Base-by-base conservation (phyloP, 306 rosid species). In the Trifolium dubium region DNA sequence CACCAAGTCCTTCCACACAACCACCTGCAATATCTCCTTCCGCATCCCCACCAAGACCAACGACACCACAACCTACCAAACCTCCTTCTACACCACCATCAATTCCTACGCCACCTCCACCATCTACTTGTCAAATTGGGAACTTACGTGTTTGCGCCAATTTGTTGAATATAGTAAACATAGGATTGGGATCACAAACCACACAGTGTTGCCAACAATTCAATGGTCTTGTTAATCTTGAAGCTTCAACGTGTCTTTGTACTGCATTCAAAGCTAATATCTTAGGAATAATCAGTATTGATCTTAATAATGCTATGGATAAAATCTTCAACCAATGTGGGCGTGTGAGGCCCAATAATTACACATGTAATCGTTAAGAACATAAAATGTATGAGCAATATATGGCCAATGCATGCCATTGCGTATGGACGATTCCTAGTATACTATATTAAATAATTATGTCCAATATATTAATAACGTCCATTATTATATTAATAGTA, bases 241-340 rank as follows among this genome's bases (percentile, higher is more conserved):
- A 88, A 15, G 86, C 74, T 12, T 78, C 82, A 13, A 66, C 49
- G 15, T 88, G 92, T 76, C 83, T 88, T 74, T 85, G 92, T 80
- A 67, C 85, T 19, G 86, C 83, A 2, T 13, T 88, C 17, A 79
- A 51, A 46, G 92, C 92, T 29, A 82, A 83, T 28, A 59, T 90
- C 12, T 32, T 92, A 10, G 96, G 96, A 5, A 6, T 86, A 23
- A 4, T 60, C 51, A 81, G 83, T 73, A 78, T 90, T 15, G 83
- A 86, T 41, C 3, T 89, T 59, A 85, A 88, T 5, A 2, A 83
- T 14, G 23, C 72, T 8, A 68, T 92, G 83, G 82, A 75, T 72
- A 77, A 87, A 83, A 39, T 92, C 2, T 88, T 92, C 65, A 86
- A 86, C 83, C 62, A 71, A 67, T 92, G 97, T 41, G 85, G 87